phyloP scores from a whole-genome alignment of 495 filamentous ascomycete genomes.

The Penicillium taxi region DNA sequence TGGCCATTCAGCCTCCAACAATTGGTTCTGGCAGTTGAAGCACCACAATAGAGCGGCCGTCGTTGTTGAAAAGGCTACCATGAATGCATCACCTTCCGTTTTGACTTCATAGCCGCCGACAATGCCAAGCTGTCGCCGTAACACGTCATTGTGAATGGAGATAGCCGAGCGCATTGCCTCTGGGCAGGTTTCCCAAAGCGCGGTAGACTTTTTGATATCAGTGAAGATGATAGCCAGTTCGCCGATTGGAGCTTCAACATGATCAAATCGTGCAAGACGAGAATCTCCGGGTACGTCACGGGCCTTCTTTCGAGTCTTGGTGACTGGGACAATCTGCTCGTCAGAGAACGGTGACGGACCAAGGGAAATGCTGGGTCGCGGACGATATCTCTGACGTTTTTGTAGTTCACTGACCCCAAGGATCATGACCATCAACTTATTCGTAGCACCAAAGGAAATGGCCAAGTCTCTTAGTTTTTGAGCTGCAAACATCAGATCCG shows the following conservation, averaged over 20 bases:
- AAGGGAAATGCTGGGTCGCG: slow-evolving; percentile 72
- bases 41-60: slow-evolving; percentile 92
- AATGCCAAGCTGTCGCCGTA: slow-evolving; percentile 85
- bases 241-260: slow-evolving; percentile 83
- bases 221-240: slow-evolving; percentile 94
- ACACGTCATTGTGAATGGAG: slow-evolving; percentile 89
- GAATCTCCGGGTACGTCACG: slow-evolving; percentile 71
- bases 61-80: slow-evolving; percentile 95
- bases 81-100: slow-evolving; percentile 98
- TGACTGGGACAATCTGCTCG: slow-evolving; percentile 56
- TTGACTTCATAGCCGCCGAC: slow-evolving; percentile 99
- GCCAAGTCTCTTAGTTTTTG: slow-evolving; percentile 93
- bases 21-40: slow-evolving; percentile 81
- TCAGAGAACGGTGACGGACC: slow-evolving; percentile 62
- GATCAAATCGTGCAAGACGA: slow-evolving; percentile 73
- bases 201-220: slow-evolving; percentile 97
- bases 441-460: slow-evolving; percentile 84
- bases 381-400: slow-evolving; percentile 64
- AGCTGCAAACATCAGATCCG: slow-evolving; percentile 90
- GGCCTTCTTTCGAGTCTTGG: slow-evolving; percentile 54
- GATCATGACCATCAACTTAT: slow-evolving; percentile 98
- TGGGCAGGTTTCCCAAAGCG: slow-evolving; percentile 93
- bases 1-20: slow-evolving; percentile 87
- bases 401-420: slow-evolving; percentile 85
- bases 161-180: slow-evolving; percentile 93